These are phyloP conservation scores for Backusella parvicylindrica DNA, from an alignment of 192 early-diverging fungal species.

Conservation along the genomic window DNA sequence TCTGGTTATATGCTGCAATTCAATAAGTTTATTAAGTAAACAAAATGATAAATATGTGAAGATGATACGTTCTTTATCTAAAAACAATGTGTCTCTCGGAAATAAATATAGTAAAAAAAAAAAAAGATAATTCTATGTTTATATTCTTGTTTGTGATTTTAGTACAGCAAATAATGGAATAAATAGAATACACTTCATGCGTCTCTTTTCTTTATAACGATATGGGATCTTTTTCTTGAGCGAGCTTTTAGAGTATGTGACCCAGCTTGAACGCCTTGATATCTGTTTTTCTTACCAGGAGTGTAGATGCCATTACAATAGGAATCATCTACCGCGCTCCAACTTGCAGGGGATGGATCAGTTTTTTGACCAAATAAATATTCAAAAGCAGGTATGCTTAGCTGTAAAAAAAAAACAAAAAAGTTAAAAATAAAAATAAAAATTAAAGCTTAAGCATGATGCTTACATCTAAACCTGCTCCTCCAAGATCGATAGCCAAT, in stretches of 20 bases:
- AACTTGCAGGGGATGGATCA: conserved; percentile 44
- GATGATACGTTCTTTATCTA: background rate
- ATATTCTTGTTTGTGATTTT: background rate
- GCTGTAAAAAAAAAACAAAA: conserved; percentile 2
- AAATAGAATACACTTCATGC: background rate
- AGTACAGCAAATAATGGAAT: background rate
- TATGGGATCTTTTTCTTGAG: background rate
- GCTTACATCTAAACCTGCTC: conserved; percentile 48
- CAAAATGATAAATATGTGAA: background rate
- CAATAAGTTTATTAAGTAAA: background rate
- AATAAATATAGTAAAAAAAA: too few species aligned
- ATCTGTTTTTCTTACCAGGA: background rate
- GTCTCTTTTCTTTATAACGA: background rate
- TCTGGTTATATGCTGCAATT: background rate
- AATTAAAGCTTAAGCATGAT: background rate
- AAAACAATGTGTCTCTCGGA: too few species aligned
- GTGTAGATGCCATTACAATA: conserved; percentile 42
- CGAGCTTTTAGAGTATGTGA: background rate
- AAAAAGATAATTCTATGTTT: background rate
- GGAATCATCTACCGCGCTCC: conserved; percentile 36
- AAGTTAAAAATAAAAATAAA: background rate
- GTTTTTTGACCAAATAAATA: conserved; percentile 43
- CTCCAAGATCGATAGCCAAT: conserved; percentile 52
- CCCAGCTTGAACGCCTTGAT: background rate
- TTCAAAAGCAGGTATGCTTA: conserved; percentile 36